A percentile compares a stretch with the other conserved stretches of the same genome.
phyloP scores from a whole-genome alignment of 1,139 yeast species.

The Nematodospora anomalae region DNA sequence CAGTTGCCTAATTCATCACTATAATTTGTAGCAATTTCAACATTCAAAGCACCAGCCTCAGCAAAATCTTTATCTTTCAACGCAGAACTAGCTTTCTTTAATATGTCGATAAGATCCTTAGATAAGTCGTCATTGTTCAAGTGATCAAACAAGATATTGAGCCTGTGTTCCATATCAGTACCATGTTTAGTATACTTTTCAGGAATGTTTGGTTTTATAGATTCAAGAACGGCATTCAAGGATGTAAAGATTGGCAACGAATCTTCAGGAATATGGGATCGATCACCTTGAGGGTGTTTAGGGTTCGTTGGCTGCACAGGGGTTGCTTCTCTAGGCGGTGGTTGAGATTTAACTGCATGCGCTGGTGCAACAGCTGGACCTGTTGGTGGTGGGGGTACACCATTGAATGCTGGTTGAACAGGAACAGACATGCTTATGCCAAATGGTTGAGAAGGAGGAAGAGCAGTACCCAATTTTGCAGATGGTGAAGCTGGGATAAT shows the following conservation, averaged over 20 bases:
- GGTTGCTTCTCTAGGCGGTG: constrained; percentile 20
- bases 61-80: constrained; percentile 56
- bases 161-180: constrained; percentile 78
- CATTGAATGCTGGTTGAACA: constrained; percentile 14
- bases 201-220: constrained; percentile 75
- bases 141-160: constrained; percentile 74
- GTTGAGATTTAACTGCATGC: constrained; percentile 13
- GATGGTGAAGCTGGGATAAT: constrained; percentile 20
- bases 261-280: constrained; percentile 63
- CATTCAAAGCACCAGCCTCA: constrained; percentile 57
- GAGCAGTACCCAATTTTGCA: constrained; percentile 16
- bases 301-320: constrained; percentile 19
- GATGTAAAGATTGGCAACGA: constrained; percentile 59
- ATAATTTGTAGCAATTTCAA: constrained; percentile 63
- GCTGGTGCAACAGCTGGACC: constrained; percentile 16
- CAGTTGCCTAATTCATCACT: constrained; percentile 85
- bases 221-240: constrained; percentile 54
- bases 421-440: constrained; percentile 11
- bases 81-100: constrained; percentile 52
- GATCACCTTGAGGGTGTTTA: constrained; percentile 67
- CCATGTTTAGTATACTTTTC: constrained; percentile 73
- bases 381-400: constrained; percentile 18
- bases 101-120: constrained; percentile 52
- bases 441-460: constrained; percentile 18
- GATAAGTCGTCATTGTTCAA: constrained; percentile 73